These are phyloP conservation scores for Beauveria caledonica DNA, from an alignment of 2,329 filamentous ascomycete species.

Conservation along the genomic window DNA sequence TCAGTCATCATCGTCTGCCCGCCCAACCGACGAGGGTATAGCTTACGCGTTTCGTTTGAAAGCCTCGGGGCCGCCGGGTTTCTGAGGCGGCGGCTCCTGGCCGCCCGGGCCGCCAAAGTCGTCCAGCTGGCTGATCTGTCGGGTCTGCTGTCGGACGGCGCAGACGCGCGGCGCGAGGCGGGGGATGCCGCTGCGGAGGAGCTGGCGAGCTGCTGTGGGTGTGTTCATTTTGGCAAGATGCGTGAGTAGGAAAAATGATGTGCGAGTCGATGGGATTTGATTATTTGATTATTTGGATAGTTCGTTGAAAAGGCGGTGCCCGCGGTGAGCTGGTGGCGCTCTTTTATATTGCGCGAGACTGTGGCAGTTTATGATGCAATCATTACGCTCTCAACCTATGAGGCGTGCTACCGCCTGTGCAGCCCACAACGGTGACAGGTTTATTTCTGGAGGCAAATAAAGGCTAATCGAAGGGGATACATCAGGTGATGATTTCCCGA, in stretches of 20 bases:
- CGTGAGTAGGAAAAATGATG: too few species aligned
- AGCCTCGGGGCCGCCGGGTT: slow-evolving; percentile 22
- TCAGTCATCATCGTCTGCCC: background rate
- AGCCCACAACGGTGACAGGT: background rate
- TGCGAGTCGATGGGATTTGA: background rate
- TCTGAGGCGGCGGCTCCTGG: slow-evolving; percentile 21
- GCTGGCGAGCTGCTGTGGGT: background rate
- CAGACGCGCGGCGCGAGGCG: background rate
- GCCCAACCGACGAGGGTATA: too few species aligned
- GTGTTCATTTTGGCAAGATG: background rate
- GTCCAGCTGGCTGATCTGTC: slow-evolving; percentile 14
- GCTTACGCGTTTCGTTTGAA: slow-evolving; percentile 26
- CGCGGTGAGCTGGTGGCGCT: background rate
- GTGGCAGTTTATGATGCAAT: slow-evolving; percentile 5
- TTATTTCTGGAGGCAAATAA: background rate
- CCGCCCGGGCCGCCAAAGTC: slow-evolving; percentile 27
- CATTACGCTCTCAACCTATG: background rate
- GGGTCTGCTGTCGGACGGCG: background rate
- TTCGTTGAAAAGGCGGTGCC: background rate
- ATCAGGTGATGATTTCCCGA: background rate
- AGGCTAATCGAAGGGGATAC: background rate
- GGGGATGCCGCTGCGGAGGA: background rate
- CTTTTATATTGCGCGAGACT: background rate
- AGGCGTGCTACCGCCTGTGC: background rate
- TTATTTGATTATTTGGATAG: too few species aligned